Base-by-base conservation (phyloP, 345 rosid genomes). In the Ceriops decandra region DNA sequence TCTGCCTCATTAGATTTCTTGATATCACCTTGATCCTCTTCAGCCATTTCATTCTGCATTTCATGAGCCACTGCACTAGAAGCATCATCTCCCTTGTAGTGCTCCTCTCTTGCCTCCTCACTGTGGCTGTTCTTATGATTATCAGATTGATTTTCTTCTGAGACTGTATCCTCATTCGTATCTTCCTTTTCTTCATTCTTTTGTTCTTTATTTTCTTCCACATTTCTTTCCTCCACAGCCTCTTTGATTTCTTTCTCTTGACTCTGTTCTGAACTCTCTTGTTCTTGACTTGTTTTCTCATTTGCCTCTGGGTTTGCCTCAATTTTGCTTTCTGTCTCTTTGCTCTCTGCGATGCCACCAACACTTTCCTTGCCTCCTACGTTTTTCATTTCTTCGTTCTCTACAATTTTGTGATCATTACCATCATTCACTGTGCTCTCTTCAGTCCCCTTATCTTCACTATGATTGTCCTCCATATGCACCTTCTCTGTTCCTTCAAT, bases 81-180 rank as follows among this genome's bases (percentile, higher is more conserved):
- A 33, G 92, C 92, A 87, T 91, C 90, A 76, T 91, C 97, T 56
- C 92, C 95, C 21, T 85, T 88, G 80, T 91, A 88, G 70, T 91
- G 81, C 74, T 80, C 84, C 84, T 88, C 97, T 72, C 97, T 85
- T 38, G 88, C 88, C 75, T 82, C 88, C 65, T 86, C 87, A 66
- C 53, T 72, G 32, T 62, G 76, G 46, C 60, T 64, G 30, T 80
- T 82, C 77, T 75, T 72, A 82, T 85, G 86, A 73, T 69, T 87
- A 32, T 70, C 65, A 64, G 70, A 80, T 62, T 74, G 82, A 66
- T 74, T 79, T 46, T 75, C 83, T 8, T 72, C 63, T 13, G 84
- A 71, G 54, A 70, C 72, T 7, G 74, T 62, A 66, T 52, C 69
- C 71, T 78, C 59, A 56, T 20, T 56, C 30, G 60, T 66, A 33